Evolutionary conservation across 306 rosid genomes (phyloP), one percentile per base, ranked within the genome.

Genomic region (Hylodesmum podocarpum): DNA sequence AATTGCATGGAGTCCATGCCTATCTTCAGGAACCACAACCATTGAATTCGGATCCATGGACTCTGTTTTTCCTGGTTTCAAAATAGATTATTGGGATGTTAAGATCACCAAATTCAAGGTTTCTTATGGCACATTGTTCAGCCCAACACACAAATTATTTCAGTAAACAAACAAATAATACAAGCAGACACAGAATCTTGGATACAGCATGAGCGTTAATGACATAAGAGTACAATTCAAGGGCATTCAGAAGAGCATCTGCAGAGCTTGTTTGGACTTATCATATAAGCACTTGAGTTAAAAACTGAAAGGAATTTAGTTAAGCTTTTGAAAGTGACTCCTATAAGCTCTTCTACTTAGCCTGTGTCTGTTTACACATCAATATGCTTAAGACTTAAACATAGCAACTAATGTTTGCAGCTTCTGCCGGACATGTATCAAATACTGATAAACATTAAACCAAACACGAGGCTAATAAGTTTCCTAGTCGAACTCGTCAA

Each of bases 1-100:
- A 54, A 95, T 89, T 33, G 97, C 94, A 78, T 82, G 33, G 41
- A 95, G 96, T 59, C 99, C 97, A 70, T 46, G 70, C 83, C 99
- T 91, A 65, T 91, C 99, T 81, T 95, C 96, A 14, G 99, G 99
- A 37, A 95, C 92, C 57, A 21, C 21, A 75, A 95, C 76, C 46
- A 68, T 90, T 70, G 97, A 66, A 61, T 90, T 89, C 28, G 76
- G 39, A 87, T 95, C 96, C 77, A 92, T 19, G 22, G 94, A 81
- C 75, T 78, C 88, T 8, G 97, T 87, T 77, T 85, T 85, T 46
- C 98, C 99, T 95, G 89, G 82, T 80, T 76, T 59, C 83, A 70
- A 49, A 65, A 72, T 22, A 59, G 25, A 78, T 22, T 19, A 19
- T 51, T 12, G 34, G 4, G 8, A 68, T 24, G 25, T 22, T 54